A percentile compares a stretch with the other conserved stretches of the same genome.
Evolutionary conservation across 345 rosid species (phyloP).

Genomic region (Acer yangbiense): DNA sequence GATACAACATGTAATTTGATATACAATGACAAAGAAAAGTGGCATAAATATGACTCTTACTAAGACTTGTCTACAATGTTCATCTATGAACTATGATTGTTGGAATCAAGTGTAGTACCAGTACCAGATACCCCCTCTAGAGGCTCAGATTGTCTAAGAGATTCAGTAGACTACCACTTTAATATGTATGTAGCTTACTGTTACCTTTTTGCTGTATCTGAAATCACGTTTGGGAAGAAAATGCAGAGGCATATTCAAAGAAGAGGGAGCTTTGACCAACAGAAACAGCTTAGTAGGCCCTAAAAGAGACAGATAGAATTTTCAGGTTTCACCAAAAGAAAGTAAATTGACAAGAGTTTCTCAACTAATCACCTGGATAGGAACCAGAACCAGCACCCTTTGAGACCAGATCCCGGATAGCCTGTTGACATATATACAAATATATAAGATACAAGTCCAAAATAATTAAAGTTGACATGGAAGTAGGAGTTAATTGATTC

Average conservation of each 20-base stretch:
- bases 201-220: conserved; percentile 82
- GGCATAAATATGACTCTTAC: neutral
- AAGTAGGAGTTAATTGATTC: conserved; percentile 8
- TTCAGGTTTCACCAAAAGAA: conserved; percentile 14
- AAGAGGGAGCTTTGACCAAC: conserved; percentile 74
- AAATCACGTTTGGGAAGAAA: conserved; percentile 96
- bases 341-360: conserved; percentile 4
- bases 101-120: neutral
- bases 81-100: neutral
- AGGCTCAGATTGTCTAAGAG: neutral
- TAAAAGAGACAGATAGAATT: conserved; percentile 19
- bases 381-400: conserved; percentile 78
- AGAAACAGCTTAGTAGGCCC: conserved; percentile 83
- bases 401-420: conserved; percentile 72
- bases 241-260: conserved; percentile 70
- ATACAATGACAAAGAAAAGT: neutral
- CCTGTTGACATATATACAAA: conserved; percentile 40
- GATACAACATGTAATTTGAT: neutral
- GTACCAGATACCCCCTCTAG: neutral
- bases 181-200: neutral
- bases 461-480: neutral
- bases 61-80: neutral
- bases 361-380: conserved; percentile 63
- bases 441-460: neutral
- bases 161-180: conserved; percentile 1